Conservation (phyloP, 1,139 yeast species). For the Kluyveromyces sp. region DNA sequence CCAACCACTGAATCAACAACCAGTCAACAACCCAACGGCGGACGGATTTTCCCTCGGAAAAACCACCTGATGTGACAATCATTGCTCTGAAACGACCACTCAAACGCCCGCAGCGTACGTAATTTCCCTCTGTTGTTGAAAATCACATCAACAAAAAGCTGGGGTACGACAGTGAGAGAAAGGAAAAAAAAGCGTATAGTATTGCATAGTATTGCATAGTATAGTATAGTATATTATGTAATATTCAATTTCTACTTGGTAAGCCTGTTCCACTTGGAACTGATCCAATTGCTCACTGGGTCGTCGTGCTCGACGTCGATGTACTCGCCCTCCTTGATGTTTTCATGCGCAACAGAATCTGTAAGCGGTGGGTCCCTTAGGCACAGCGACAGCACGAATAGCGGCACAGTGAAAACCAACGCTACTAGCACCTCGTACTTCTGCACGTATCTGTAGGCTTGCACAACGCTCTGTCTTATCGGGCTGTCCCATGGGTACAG, state of each 20-base stretch:
- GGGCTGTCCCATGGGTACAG: conserved; percentile 49
- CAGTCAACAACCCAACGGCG: too few relatives aligned
- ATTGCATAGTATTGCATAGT: too few relatives aligned
- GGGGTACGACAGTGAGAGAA: too few relatives aligned
- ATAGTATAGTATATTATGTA: too few relatives aligned
- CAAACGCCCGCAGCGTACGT: too few relatives aligned
- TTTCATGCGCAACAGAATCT: conserved; percentile 16
- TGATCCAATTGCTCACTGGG: conserved; percentile 27
- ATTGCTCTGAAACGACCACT: too few relatives aligned
- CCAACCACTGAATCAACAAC: too few relatives aligned
- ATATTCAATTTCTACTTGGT: background rate
- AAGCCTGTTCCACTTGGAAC: conserved; percentile 5
- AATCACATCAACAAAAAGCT: too few relatives aligned
- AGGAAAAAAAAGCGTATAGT: too few relatives aligned
- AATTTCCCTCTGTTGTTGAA: too few relatives aligned
- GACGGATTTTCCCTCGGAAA: too few relatives aligned
- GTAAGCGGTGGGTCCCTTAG: conserved; percentile 45
- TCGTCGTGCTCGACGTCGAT: conserved; percentile 33
- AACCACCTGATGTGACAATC: too few relatives aligned
- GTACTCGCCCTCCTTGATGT: conserved; percentile 35
- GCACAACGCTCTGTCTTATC: conserved; percentile 45
- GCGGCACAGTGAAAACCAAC: conserved; percentile 22
- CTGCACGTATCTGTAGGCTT: conserved; percentile 50
- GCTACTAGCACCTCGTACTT: conserved; percentile 47
- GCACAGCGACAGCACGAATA: conserved; percentile 40